A percentile compares a stretch with the other conserved stretches of the same genome.
phyloP scores from a whole-genome alignment of 2,329 filamentous ascomycete genomes.

The Venturiaceae sp. region DNA sequence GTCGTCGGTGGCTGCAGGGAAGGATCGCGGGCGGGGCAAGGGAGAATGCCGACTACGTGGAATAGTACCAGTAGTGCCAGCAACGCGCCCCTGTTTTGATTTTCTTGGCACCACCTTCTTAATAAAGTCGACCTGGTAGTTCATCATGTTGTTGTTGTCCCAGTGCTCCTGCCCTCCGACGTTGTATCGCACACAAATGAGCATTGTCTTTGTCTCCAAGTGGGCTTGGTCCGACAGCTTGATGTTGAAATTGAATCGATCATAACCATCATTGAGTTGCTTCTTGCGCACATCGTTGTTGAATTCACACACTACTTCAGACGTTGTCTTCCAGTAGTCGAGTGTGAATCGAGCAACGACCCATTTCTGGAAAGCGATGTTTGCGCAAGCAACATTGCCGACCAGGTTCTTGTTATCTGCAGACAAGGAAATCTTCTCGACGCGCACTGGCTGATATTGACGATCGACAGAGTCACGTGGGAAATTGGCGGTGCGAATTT shows the following conservation, averaged over 20 bases:
- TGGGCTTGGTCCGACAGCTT: conserved; percentile 86
- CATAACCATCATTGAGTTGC: conserved; percentile 57
- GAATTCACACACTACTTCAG: conserved; percentile 85
- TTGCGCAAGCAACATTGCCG: conserved; percentile 75
- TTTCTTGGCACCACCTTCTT: conserved; percentile 58
- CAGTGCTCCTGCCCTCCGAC: conserved; percentile 81
- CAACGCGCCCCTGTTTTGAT: conserved; percentile 30
- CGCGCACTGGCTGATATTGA: conserved; percentile 57
- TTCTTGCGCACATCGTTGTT: conserved; percentile 65
- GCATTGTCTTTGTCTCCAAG: conserved; percentile 84
- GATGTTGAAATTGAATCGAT: conserved; percentile 91
- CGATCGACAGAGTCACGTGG: conserved; percentile 56
- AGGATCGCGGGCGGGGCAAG: conserved; percentile 36
- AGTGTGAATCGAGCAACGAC: conserved; percentile 92
- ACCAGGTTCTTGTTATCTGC: conserved; percentile 78
- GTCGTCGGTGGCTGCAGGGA: conserved; percentile 53
- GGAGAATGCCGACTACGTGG: conserved; percentile 37
- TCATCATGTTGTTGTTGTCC: conserved; percentile 83
- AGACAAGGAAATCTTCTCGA: conserved; percentile 83
- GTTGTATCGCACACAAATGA: conserved; percentile 81
- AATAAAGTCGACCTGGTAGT: conserved; percentile 90
- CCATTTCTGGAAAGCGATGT: conserved; percentile 79
- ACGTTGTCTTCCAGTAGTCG: conserved; percentile 98
- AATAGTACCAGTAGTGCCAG: conserved; percentile 29
- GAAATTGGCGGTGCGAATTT: conserved; percentile 78